Evolutionary conservation across 805 yeast genomes (phyloP).

Genomic region (Metschnikowia koreensis): DNA sequence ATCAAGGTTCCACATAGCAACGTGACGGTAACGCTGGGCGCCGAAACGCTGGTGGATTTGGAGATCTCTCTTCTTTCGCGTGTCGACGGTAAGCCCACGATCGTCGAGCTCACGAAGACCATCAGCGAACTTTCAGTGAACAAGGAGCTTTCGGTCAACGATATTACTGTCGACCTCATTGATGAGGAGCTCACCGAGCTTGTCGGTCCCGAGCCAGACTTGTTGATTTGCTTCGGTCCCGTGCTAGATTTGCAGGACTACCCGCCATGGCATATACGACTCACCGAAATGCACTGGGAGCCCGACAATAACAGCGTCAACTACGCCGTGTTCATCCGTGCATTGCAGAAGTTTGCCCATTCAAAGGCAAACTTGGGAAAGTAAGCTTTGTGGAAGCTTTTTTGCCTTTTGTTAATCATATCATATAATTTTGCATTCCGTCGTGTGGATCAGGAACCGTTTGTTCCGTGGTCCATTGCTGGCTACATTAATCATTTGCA

Average conservation of each 20-base stretch:
- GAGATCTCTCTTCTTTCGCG: conserved; percentile 65
- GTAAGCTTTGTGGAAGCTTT: no score
- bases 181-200: conserved; percentile 71
- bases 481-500: conserved; percentile 1
- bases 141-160: conserved; percentile 58
- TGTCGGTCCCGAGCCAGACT: conserved; percentile 92
- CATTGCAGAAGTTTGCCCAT: conserved; percentile 68
- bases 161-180: conserved; percentile 71
- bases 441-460: background rate
- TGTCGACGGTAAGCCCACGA: conserved; percentile 85
- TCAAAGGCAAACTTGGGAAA: conserved; percentile 90
- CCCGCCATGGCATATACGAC: conserved; percentile 97
- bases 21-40: conserved; percentile 33
- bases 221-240: conserved; percentile 83
- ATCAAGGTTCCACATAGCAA: conserved; percentile 70
- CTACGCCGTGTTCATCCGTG: conserved; percentile 80
- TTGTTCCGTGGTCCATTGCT: background rate
- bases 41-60: conserved; percentile 43
- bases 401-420: no score
- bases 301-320: conserved; percentile 78
- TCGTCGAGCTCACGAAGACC: conserved; percentile 83
- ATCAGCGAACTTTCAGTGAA: conserved; percentile 71
- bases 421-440: conserved; percentile 9
- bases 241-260: conserved; percentile 84
- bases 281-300: conserved; percentile 89